A percentile compares a stretch with the other conserved stretches of the same genome.
Evolutionary conservation across 2,329 filamentous ascomycete genomes (phyloP).

Genomic region (Colletotrichum sp.): DNA sequence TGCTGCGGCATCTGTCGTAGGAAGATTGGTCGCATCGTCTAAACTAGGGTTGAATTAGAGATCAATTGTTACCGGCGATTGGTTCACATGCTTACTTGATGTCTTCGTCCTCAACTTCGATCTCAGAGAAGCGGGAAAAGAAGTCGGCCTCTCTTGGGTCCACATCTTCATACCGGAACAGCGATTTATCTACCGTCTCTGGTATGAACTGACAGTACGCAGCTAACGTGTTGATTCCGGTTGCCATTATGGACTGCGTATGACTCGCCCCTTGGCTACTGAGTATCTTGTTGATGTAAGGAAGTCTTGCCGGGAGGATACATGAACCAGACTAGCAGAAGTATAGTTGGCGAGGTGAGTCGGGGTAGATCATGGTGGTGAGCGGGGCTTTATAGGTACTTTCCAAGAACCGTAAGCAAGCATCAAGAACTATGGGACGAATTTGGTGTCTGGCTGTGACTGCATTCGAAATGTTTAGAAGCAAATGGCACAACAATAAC

Average conservation of each 20-base stretch:
- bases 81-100: not conserved
- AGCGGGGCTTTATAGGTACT: not conserved
- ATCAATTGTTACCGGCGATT: not conserved
- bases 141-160: not conserved
- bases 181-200: not conserved
- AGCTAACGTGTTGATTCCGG: not conserved
- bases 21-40: not conserved
- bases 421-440: not conserved
- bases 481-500: not conserved
- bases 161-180: not conserved
- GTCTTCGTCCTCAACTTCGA: not conserved
- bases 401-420: not conserved
- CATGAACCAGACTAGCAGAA: not conserved
- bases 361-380: not conserved
- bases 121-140: not conserved
- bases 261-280: not conserved
- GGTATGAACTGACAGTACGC: not conserved
- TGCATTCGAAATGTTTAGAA: not conserved
- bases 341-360: not conserved
- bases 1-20: not conserved
- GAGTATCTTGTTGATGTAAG: not conserved
- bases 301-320: not conserved
- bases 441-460: not conserved
- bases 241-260: not conserved
- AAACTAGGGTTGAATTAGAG: not conserved